phyloP scores from a whole-genome alignment of 2,329 filamentous ascomycete genomes.

The Periconia sp. region DNA sequence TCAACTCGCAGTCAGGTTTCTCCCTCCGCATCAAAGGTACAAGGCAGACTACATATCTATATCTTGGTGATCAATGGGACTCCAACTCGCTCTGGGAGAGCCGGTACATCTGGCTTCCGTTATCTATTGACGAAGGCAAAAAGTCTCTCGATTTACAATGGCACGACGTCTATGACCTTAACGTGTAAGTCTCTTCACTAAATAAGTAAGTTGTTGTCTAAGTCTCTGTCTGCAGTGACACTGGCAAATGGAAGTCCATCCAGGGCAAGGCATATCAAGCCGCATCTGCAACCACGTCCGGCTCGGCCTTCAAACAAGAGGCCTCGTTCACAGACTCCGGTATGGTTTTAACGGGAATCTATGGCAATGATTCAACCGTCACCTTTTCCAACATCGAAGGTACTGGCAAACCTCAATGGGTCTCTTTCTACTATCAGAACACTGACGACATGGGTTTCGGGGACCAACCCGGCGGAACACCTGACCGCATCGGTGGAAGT shows the following conservation, averaged over 20 bases:
- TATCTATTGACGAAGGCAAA: conserved; percentile 59
- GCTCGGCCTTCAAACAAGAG: conserved; percentile 62
- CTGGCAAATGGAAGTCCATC: conserved; percentile 56
- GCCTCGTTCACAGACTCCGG: conserved; percentile 59
- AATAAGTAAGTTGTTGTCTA: too few relatives aligned
- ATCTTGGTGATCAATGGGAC: conserved; percentile 62
- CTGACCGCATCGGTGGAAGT: conserved; percentile 64
- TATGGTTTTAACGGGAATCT: conserved; percentile 59
- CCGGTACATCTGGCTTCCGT: conserved; percentile 63
- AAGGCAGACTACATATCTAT: conserved; percentile 58
- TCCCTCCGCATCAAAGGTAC: conserved; percentile 56
- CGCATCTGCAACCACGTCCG: conserved; percentile 53
- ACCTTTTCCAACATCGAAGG: conserved; percentile 59
- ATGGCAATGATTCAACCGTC: conserved; percentile 62
- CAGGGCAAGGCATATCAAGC: conserved; percentile 57
- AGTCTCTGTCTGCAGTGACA: conserved; percentile 41
- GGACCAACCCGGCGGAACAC: conserved; percentile 58
- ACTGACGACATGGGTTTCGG: conserved; percentile 68
- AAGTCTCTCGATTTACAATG: conserved; percentile 59
- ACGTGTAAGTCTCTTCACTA: conserved; percentile 46
- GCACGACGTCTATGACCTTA: conserved; percentile 63
- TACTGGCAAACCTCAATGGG: conserved; percentile 60
- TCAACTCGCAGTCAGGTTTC: conserved; percentile 61
- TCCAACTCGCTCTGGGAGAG: conserved; percentile 63
- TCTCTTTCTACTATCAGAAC: conserved; percentile 66